A percentile compares a stretch with the other conserved stretches of the same genome.
Evolutionary conservation across 768 basidiomycete species (phyloP).

Genomic region (Lentinula sp.): DNA sequence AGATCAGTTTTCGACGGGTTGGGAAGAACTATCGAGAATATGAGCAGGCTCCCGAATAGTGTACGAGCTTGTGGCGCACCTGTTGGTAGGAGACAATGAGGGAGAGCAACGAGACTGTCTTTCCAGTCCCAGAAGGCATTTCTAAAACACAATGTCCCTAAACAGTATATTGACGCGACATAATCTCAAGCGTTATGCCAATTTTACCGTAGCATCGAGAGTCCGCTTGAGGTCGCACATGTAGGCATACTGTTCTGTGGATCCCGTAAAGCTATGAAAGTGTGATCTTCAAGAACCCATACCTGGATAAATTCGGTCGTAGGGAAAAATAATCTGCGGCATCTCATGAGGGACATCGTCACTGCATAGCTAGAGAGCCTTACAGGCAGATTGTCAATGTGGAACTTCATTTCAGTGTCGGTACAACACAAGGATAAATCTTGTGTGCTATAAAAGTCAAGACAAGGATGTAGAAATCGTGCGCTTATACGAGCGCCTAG

Average conservation of each 20-base stretch:
- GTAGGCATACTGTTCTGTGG: conserved; percentile 93
- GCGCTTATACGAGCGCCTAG: not conserved
- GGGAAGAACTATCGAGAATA: conserved; percentile 70
- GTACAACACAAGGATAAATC: not conserved
- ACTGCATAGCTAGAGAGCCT: conserved; percentile 7
- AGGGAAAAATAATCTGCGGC: conserved; percentile 79
- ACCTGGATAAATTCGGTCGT: conserved; percentile 96
- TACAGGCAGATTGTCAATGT: conserved; percentile 77
- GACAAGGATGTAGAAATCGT: not conserved
- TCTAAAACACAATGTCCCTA: conserved; percentile 99
- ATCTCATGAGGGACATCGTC: not conserved
- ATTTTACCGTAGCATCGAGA: conserved; percentile 80
- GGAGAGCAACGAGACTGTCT: conserved; percentile 93
- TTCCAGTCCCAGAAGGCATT: conserved; percentile 99
- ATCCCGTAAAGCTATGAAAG: conserved; percentile 6
- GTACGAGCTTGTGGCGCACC: conserved; percentile 30
- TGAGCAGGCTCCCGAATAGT: not conserved
- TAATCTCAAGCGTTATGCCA: not conserved
- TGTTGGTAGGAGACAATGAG: conserved; percentile 98
- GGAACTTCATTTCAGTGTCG: conserved; percentile 61
- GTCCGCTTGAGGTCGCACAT: conserved; percentile 99
- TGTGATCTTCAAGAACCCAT: conserved; percentile 9
- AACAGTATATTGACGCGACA: not conserved
- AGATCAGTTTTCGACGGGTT: conserved; percentile 88
- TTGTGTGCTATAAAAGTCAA: not conserved